These are phyloP conservation scores for Citrullus mucosospermus DNA, from an alignment of 306 rosid species.

Conservation along the genomic window DNA sequence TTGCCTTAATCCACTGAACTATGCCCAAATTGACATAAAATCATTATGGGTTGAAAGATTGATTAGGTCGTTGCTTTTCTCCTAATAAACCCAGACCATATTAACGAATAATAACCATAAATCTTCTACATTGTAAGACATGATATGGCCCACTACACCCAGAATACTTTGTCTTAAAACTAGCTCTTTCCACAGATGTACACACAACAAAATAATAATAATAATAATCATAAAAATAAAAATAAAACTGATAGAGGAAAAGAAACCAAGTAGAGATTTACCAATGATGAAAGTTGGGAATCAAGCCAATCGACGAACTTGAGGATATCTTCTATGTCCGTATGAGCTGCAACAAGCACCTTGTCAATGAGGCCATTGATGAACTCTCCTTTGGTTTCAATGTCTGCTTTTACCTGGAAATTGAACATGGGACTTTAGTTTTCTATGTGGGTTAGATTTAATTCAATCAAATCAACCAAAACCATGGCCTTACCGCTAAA, in stretches of 20 bases:
- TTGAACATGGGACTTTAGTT: background rate
- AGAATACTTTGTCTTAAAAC: background rate
- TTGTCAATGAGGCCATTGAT: slow-evolving; percentile 62
- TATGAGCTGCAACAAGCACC: slow-evolving; percentile 53
- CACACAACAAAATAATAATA: background rate
- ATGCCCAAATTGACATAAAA: too few species aligned
- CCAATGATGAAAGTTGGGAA: slow-evolving; percentile 70
- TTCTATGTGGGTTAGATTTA: background rate
- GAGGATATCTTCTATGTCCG: slow-evolving; percentile 66
- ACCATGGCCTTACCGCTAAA: slow-evolving; percentile 54
- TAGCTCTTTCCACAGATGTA: background rate
- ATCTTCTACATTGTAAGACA: background rate
- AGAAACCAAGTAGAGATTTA: slow-evolving; percentile 19
- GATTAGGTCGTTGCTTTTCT: background rate
- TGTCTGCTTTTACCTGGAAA: slow-evolving; percentile 71
- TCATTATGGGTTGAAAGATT: background rate
- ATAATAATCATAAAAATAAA: background rate
- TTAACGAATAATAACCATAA: background rate
- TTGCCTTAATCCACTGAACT: too few species aligned
- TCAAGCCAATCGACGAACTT: slow-evolving; percentile 91
- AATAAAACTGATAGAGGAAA: background rate
- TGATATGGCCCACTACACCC: slow-evolving; percentile 1
- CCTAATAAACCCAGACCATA: background rate
- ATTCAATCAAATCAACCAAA: slow-evolving; percentile 9
- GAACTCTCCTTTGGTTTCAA: slow-evolving; percentile 84